Base-by-base conservation (phyloP, 2,329 filamentous ascomycete species). In the Colletotrichum magnum region DNA sequence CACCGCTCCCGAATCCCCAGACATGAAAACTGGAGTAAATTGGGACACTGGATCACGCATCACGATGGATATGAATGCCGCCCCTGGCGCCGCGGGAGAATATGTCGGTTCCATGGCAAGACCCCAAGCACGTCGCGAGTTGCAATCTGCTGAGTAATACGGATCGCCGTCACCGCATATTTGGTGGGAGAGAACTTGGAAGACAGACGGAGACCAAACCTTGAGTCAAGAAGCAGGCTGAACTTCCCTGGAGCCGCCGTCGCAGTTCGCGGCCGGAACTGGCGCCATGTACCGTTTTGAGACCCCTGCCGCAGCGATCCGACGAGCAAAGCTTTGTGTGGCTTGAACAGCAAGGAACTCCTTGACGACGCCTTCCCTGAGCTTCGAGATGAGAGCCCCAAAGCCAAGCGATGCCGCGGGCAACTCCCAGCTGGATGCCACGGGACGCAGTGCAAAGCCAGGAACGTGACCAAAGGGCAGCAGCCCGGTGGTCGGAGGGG, bases 401-500 rank as follows among this genome's bases (percentile, higher is more conserved):
- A 26, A 28, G 62, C 65, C 65, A 64, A 64, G 60, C 41, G 39
- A 41, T 43, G 54, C 28, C 28, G 60, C 60, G 53, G 65, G 66
- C 56, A 57, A 21, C 18, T 41, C 66, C 62, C 58, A 28, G 51
- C 39, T 50, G 41, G 61, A 50, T 36, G 39, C 24, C 59, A 61
- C 59, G 53, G 47, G 52, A 56, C 28, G 36, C 53, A 43, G 18
- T 13, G 2, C 39, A 39, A 43, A n/a, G 41, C 43, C 60, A 68
- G 59, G 59, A 68, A 68, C 65, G 59, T 58, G 59, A 64, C 48
- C 59, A 18, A 12, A 64, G 36, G 18, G 15, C 13, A 43, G 41
- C 21, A 45, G 53, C 58, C 58, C 59, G 43, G 52, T 68, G 58
- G 58, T 68, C 58, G 53, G 32, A 67, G 64, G 62, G 50, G 21